phyloP scores from a whole-genome alignment of 192 early-diverging fungal species.

The Gaertneriomyces sp. region DNA sequence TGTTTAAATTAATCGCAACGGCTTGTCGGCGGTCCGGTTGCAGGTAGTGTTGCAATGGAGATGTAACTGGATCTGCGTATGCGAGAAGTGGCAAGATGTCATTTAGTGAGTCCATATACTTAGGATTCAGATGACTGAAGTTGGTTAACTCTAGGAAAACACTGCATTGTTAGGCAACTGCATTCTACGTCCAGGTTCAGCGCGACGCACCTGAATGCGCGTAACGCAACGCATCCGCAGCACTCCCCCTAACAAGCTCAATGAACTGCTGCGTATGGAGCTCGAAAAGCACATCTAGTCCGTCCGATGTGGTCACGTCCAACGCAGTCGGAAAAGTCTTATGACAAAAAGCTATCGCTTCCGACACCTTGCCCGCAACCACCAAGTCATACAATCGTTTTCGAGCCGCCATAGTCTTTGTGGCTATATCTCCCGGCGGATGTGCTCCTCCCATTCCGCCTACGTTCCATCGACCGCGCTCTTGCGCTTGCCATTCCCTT shows the following conservation, averaged over 20 bases:
- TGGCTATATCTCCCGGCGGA: neutral
- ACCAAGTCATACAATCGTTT: constrained; percentile 35
- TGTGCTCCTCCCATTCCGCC: neutral
- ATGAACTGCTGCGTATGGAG: constrained; percentile 67
- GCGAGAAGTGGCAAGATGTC: constrained; percentile 59
- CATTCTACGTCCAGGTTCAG: neutral
- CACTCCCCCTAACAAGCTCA: constrained; percentile 46
- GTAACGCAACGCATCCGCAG: constrained; percentile 55
- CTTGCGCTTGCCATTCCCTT: neutral
- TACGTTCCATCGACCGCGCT: neutral
- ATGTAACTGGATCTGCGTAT: constrained; percentile 54
- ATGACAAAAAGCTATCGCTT: constrained; percentile 46
- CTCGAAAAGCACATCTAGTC: constrained; percentile 53
- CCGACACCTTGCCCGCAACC: constrained; percentile 29
- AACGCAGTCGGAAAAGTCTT: constrained; percentile 42
- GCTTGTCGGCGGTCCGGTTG: constrained; percentile 54
- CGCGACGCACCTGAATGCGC: constrained; percentile 47
- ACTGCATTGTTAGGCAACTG: neutral
- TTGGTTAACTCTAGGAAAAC: constrained; percentile 32
- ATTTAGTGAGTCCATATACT: constrained; percentile 42
- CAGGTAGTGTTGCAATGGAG: constrained; percentile 51
- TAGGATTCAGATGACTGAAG: constrained; percentile 33
- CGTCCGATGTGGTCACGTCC: constrained; percentile 33
- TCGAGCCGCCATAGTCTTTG: constrained; percentile 32
- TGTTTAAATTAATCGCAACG: constrained; percentile 59